Conservation (phyloP, 306 rosid species). For the Fragaria nilgerrensis region DNA sequence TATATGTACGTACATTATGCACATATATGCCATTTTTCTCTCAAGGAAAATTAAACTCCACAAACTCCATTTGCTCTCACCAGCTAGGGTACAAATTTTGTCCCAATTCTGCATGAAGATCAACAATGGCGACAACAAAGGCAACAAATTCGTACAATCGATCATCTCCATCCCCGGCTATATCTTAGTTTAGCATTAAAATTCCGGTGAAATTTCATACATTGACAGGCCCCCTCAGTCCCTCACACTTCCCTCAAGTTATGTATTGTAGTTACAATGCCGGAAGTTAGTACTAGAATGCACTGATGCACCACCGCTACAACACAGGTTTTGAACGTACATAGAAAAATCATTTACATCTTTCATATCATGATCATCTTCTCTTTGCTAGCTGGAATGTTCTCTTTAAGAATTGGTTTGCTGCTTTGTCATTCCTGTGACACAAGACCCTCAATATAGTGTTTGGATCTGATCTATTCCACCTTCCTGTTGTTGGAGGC, state of each 20-base stretch:
- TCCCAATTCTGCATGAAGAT: not conserved
- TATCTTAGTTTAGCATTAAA: slow-evolving; percentile 3
- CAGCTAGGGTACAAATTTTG: not conserved
- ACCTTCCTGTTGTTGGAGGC: slow-evolving; percentile 93
- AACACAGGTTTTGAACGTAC: slow-evolving; percentile 19
- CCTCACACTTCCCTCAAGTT: not conserved
- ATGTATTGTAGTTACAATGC: not conserved
- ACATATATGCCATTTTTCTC: too few relatives aligned
- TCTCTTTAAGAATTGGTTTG: slow-evolving; percentile 79
- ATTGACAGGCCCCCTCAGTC: slow-evolving; percentile 4
- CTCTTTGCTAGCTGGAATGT: slow-evolving; percentile 81
- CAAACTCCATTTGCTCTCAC: not conserved
- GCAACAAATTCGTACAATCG: not conserved
- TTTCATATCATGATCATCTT: slow-evolving; percentile 41
- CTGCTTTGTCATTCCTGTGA: slow-evolving; percentile 66
- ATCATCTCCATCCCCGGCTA: not conserved
- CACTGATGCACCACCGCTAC: slow-evolving; percentile 6
- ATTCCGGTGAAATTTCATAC: slow-evolving; percentile 3
- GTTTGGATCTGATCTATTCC: slow-evolving; percentile 85
- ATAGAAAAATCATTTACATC: not conserved
- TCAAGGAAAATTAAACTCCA: not conserved
- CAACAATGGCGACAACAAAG: not conserved
- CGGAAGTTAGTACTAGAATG: slow-evolving; percentile 17
- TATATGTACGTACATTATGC: not conserved
- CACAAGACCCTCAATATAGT: slow-evolving; percentile 87